Percentiles rank a stretch among this genome's conserved stretches.
phyloP scores from a whole-genome alignment of 768 basidiomycete species.

The Lentinula raphanica region DNA sequence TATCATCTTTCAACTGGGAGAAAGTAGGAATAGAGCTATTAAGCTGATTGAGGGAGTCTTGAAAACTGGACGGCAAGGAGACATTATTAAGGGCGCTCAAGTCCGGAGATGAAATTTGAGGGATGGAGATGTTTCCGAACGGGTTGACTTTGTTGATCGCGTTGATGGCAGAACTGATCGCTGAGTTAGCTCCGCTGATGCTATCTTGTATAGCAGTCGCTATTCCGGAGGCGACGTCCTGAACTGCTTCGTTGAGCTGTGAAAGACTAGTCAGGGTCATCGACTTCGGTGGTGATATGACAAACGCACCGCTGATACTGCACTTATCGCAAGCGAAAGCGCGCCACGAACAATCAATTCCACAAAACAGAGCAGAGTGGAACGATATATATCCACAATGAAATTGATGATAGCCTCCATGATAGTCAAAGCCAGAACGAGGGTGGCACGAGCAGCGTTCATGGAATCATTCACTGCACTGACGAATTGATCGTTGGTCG shows the following conservation, averaged over 20 bases:
- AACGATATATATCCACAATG: constrained; percentile 87
- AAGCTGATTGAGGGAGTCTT: constrained; percentile 65
- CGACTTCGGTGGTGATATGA: not conserved
- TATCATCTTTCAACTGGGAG: constrained; percentile 60
- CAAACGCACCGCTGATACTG: constrained; percentile 70
- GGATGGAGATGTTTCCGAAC: constrained; percentile 60
- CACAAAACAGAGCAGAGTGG: constrained; percentile 89
- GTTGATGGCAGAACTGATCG: constrained; percentile 57
- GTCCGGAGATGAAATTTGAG: constrained; percentile 71
- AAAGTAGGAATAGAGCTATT: constrained; percentile 80
- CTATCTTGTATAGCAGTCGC: constrained; percentile 72
- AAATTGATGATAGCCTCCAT: constrained; percentile 91
- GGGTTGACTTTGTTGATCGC: constrained; percentile 76
- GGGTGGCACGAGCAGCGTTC: constrained; percentile 66
- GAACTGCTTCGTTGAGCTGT: constrained; percentile 70
- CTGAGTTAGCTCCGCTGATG: constrained; percentile 61
- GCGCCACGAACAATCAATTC: constrained; percentile 84
- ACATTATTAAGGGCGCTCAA: constrained; percentile 73
- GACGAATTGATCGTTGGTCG: constrained; percentile 75
- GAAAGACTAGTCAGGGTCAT: not conserved
- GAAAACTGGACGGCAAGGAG: constrained; percentile 72
- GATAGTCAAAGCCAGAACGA: constrained; percentile 70
- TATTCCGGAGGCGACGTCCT: constrained; percentile 50
- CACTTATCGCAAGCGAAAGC: constrained; percentile 72
- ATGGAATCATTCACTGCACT: constrained; percentile 77